Evolutionary conservation across 306 rosid species (phyloP).

Genomic region (Hippophae tibetana): DNA sequence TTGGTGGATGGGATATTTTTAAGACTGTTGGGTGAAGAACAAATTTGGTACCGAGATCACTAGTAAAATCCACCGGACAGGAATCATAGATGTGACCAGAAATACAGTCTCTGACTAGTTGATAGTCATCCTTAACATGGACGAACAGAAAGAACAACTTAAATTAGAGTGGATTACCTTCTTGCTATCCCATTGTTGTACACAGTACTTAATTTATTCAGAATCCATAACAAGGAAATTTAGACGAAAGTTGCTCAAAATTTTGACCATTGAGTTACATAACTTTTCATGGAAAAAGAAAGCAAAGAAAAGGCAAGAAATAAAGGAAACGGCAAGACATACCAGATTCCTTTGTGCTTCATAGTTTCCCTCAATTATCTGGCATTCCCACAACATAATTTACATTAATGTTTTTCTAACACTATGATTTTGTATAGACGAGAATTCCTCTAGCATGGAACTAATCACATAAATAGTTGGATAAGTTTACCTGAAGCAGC

Average conservation of each 20-base stretch:
- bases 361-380: conserved; percentile 60
- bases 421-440: neutral
- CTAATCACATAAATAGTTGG: neutral
- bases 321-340: conserved; percentile 9
- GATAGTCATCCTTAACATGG: conserved; percentile 50
- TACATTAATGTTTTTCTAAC: neutral
- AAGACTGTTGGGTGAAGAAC: conserved; percentile 68
- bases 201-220: no score
- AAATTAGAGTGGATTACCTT: neutral
- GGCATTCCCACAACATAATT: conserved; percentile 15
- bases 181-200: no score
- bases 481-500: conserved; percentile 71
- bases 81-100: conserved; percentile 89
- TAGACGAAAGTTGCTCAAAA: no score
- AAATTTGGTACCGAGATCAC: conserved; percentile 82
- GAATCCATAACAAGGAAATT: no score
- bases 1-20: conserved; percentile 73
- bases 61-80: conserved; percentile 92
- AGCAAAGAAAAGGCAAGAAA: neutral
- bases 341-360: conserved; percentile 57
- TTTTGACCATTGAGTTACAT: no score
- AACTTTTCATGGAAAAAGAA: neutral
- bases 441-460: conserved; percentile 1
- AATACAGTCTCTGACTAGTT: conserved; percentile 67
- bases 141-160: conserved; percentile 11